Evolutionary conservation across 352 stramenopile species (phyloP).

Genomic region (Phytophthora fragariae): DNA sequence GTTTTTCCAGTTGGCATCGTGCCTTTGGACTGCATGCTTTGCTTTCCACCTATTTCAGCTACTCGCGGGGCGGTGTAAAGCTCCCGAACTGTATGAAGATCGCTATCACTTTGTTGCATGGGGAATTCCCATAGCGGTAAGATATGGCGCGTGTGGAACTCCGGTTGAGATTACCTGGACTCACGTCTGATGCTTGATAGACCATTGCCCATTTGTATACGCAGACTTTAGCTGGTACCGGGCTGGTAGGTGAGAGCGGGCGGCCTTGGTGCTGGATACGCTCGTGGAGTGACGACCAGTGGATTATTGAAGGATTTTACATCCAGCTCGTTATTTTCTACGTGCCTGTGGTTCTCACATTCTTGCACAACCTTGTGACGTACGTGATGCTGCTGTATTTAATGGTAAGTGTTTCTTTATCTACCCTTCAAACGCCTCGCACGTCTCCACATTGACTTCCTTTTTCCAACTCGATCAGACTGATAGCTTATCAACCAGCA

Average conservation of each 20-base stretch:
- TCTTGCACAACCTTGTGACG: constrained; percentile 67
- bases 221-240: constrained; percentile 53
- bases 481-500: constrained; percentile 64
- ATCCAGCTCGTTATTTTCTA: constrained; percentile 77
- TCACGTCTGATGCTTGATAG: constrained; percentile 33
- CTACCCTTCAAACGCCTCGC: background rate
- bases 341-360: constrained; percentile 50
- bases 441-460: background rate
- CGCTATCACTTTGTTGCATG: constrained; percentile 77
- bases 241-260: constrained; percentile 67
- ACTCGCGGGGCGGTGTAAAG: constrained; percentile 53
- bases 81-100: constrained; percentile 70
- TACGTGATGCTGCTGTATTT: constrained; percentile 71
- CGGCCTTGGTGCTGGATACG: constrained; percentile 83
- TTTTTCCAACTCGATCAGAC: constrained; percentile 35
- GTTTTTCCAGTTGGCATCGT: constrained; percentile 75
- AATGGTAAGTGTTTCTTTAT: constrained; percentile 44
- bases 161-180: background rate
- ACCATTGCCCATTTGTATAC: constrained; percentile 56
- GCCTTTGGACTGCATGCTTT: constrained; percentile 80
- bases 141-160: background rate
- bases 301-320: constrained; percentile 55
- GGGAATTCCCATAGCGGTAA: constrained; percentile 62
- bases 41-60: constrained; percentile 82
- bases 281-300: constrained; percentile 69